Evolutionary conservation across 805 yeast species (phyloP), one percentile per base, ranked within the genome.

Genomic region (Metschnikowia proteae): DNA sequence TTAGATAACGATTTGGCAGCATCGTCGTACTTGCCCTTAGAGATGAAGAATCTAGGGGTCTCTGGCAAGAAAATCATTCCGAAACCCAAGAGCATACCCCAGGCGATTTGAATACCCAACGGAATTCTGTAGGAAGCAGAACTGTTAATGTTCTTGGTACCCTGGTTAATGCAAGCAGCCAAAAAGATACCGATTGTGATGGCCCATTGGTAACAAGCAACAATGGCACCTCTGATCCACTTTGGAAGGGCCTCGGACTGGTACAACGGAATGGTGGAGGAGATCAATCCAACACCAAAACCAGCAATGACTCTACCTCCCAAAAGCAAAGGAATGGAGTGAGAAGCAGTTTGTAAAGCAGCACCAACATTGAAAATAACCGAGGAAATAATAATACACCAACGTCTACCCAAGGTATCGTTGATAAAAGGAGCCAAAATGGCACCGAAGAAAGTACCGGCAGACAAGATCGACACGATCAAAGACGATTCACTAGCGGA

Each of bases 171-270:
- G 54, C 66, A 59, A 30, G 71, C 63, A 17, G 74, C 72, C 49
- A 71, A 61, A 41, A 69, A 61, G 33, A 67, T 60, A 50, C 74
- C 74, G 44, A 67, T 59, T 45, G 75, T 71, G 45, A 70, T 68
- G 45, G 71, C 71, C 61, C 66, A 66, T 49, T 70, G 74, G 56
- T 70, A 70, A 31, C 70, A 65, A 23, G 73, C 65, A 38, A 70
- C 69, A 48, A 71, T 61, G 38, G 74, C 73, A 57, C 76, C 76
- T 68, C 76, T 68, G 51, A 69, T 65, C 71, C 72, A 68, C 56
- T 67, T 68, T 44, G 75, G 75, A 47, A 67, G 60, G 39, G 68
- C 61, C 60, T 71, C 76, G 25, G 75, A 65, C 55, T 66, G 70
- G 61, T 71, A 71, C 50, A 69, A 61, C 23, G 74, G 72, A 56